Evolutionary conservation across 169 alveolate genomes (phyloP), one percentile per base, ranked within the genome.

Genomic region (Babesia caballi): DNA sequence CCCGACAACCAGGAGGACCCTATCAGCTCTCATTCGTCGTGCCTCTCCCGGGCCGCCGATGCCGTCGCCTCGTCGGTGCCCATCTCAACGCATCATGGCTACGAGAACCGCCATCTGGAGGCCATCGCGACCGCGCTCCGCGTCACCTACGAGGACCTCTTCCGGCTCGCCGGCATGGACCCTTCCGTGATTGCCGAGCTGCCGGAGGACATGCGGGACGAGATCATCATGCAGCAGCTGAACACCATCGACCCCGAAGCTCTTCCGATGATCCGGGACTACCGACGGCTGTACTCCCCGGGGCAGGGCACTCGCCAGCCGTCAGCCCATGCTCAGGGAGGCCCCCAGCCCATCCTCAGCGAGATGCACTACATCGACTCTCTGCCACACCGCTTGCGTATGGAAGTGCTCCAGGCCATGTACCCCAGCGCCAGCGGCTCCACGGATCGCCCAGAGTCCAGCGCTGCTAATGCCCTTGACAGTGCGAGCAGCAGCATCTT

Each of bases 181-280:
- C 77, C 84, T 11, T 33, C 68, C 17, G 88, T 80, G 35, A 49
- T 80, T 19, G 76, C 77, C 8, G 88, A 80, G 52, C 21, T 80
- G n/a, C 88, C 88, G 30, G 59, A 47, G 33, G 83, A 80, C 17
- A 44, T 80, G 27, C 50, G 88, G 19, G 83, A 80, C 15, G 88
- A 80, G 61, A 59, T 80, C 17, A 80, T 80, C n/a, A 3, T 27
- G 23, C 84, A 80, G 66, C 88, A 80, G 25, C 56, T 80, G 44
- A 40, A 36, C 35, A 69, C 88, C 5, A 57, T 80, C 11, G 60
- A 52, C 21, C 41, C 54, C 40, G 83, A 69, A 19, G 77, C 77
- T 12, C 65, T 77, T 15, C 27, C 66, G 12, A 7, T 66, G 1
- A 57, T 77, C n/a, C 28, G 75, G 19, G 80, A 65, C 14, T 5